Evolutionary conservation across 768 basidiomycete species (phyloP).

Genomic region (Kwoniella sp.): DNA sequence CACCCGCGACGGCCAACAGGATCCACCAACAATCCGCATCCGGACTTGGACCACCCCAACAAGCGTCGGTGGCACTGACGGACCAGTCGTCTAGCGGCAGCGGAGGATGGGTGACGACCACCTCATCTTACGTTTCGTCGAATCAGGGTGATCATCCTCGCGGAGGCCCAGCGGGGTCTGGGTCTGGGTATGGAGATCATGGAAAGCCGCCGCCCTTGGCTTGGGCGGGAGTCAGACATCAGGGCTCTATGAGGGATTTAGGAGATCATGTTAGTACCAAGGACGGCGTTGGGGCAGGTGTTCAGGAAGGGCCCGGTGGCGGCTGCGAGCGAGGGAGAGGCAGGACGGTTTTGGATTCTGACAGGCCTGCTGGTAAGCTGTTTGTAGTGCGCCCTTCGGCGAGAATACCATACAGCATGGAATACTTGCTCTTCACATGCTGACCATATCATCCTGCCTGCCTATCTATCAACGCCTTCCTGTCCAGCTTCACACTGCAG

Average conservation of each 20-base stretch:
- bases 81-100: conserved; percentile 8
- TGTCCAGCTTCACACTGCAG: conserved; percentile 26
- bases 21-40: not conserved
- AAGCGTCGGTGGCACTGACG: not conserved
- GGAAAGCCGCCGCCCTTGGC: conserved; percentile 9
- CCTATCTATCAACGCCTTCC: not conserved
- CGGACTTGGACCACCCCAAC: not conserved
- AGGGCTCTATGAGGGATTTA: not conserved
- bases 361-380: not conserved
- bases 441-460: not conserved
- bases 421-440: not conserved
- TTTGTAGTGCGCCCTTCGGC: too few relatives aligned
- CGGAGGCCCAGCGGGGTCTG: not conserved
- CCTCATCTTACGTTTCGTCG: conserved; percentile 13
- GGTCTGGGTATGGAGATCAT: not conserved
- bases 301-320: not conserved
- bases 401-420: too few relatives aligned
- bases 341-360: not conserved
- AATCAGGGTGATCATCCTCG: not conserved
- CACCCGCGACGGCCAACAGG: not conserved
- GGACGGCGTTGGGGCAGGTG: not conserved
- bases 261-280: not conserved
- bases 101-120: conserved; percentile 23
- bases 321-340: not conserved
- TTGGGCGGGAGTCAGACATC: conserved; percentile 24